These are phyloP conservation scores for Dioscorea dumetorum DNA, from an alignment of 106 monocot species.

Conservation along the genomic window DNA sequence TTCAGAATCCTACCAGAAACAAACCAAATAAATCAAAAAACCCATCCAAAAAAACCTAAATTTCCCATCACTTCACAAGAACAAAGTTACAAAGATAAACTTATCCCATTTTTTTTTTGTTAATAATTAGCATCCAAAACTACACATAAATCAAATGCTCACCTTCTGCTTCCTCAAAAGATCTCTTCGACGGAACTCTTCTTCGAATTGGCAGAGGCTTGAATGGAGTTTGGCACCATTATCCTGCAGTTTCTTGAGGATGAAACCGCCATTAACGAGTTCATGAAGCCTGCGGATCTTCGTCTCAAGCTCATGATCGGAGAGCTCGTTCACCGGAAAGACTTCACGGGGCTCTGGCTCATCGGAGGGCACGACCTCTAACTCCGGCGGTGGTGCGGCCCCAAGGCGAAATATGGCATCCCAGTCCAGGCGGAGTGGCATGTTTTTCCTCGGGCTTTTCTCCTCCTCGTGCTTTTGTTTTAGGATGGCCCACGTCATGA, in stretches of 20 bases:
- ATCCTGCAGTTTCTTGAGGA: too few species aligned
- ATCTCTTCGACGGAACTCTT: not conserved
- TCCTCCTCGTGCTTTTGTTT: too few species aligned
- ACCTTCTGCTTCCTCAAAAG: not conserved
- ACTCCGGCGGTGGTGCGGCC: conserved; percentile 4
- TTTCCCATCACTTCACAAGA: too few species aligned
- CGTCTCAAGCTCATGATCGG: not conserved
- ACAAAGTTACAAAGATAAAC: too few species aligned
- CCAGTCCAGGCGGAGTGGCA: conserved; percentile 9
- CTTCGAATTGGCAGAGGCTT: not conserved
- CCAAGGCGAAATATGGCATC: not conserved
- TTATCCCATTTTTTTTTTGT: too few species aligned
- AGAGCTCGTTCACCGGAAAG: not conserved
- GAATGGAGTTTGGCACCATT: not conserved
- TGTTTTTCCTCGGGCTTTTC: too few species aligned
- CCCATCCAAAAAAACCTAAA: too few species aligned
- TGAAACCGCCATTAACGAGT: not conserved
- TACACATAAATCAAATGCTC: too few species aligned
- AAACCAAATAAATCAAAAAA: too few species aligned
- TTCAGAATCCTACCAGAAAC: too few species aligned
- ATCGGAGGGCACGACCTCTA: not conserved
- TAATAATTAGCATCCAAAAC: too few species aligned
- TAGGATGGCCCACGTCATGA: too few species aligned
- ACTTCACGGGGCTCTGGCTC: not conserved
- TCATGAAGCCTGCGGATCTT: not conserved